Conservation (phyloP, 1,139 yeast genomes). For the Hemisphaericaspora xylanilytica region DNA sequence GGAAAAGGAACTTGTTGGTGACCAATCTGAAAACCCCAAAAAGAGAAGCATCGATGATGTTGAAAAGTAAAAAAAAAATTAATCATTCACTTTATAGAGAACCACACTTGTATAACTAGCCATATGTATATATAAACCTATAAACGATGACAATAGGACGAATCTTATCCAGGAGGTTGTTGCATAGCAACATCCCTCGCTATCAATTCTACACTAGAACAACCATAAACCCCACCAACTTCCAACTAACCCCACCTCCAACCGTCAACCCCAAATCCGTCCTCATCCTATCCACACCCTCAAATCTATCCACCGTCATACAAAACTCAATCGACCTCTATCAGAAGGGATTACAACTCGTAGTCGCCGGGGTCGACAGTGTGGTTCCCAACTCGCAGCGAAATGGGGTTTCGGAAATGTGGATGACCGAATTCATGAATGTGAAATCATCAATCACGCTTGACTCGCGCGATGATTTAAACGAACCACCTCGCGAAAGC, state of each 20-base stretch:
- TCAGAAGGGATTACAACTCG: constrained; percentile 33
- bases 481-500: constrained; percentile 24
- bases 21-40: constrained; percentile 9
- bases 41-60: constrained; percentile 29
- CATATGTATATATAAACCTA: neutral
- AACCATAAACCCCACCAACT: constrained; percentile 20
- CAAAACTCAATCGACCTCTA: constrained; percentile 31
- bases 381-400: constrained; percentile 36
- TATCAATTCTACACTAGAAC: constrained; percentile 15
- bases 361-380: constrained; percentile 51
- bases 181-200: constrained; percentile 1
- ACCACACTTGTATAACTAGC: too few species aligned
- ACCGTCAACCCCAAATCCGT: constrained; percentile 22
- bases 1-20: constrained; percentile 46
- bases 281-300: constrained; percentile 44
- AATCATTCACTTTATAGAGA: too few species aligned
- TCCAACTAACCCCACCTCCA: constrained; percentile 15
- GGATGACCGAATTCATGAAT: constrained; percentile 36
- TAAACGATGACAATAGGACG: constrained; percentile 7
- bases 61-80: too few species aligned
- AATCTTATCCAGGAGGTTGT: constrained; percentile 2
- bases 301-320: constrained; percentile 34
- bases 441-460: constrained; percentile 23
- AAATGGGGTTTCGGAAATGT: constrained; percentile 47
- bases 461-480: constrained; percentile 25